Conservation (phyloP, 352 stramenopile species). For the Elongisporangium senticosum region DNA sequence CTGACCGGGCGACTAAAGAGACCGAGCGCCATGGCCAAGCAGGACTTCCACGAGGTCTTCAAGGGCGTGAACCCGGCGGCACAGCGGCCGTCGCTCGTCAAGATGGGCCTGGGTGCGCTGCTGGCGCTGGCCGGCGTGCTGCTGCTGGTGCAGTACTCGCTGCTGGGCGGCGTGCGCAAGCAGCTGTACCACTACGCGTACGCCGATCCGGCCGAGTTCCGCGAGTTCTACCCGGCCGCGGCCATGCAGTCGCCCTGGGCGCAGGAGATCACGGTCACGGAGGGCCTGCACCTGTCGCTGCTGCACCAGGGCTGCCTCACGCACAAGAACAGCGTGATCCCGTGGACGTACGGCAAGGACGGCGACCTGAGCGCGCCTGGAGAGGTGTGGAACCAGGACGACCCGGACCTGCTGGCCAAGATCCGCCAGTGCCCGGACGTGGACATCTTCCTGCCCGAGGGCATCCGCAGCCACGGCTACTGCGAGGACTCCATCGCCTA, state of each 20-base stretch:
- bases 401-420: constrained; percentile 36
- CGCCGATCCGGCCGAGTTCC: constrained; percentile 21
- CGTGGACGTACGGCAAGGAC: constrained; percentile 29
- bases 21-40: constrained; percentile 16
- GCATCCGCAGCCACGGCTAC: constrained; percentile 48
- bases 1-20: background rate
- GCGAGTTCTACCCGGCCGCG: constrained; percentile 35
- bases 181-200: constrained; percentile 13
- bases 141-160: constrained; percentile 15
- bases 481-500: constrained; percentile 70
- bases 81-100: constrained; percentile 17
- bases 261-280: constrained; percentile 18
- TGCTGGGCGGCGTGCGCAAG: constrained; percentile 10
- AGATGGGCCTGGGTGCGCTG: constrained; percentile 14
- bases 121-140: constrained; percentile 19
- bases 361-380: constrained; percentile 3
- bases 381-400: constrained; percentile 16
- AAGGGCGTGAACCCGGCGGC: constrained; percentile 7
- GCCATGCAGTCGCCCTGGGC: constrained; percentile 33
- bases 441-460: constrained; percentile 53
- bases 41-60: constrained; percentile 31
- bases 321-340: constrained; percentile 39
- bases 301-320: constrained; percentile 42
- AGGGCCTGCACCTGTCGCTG: constrained; percentile 44
- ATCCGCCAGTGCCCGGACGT: constrained; percentile 50